Evolutionary conservation across 768 basidiomycete genomes (phyloP), one percentile per base, ranked within the genome.

Genomic region (Boletales sp.): DNA sequence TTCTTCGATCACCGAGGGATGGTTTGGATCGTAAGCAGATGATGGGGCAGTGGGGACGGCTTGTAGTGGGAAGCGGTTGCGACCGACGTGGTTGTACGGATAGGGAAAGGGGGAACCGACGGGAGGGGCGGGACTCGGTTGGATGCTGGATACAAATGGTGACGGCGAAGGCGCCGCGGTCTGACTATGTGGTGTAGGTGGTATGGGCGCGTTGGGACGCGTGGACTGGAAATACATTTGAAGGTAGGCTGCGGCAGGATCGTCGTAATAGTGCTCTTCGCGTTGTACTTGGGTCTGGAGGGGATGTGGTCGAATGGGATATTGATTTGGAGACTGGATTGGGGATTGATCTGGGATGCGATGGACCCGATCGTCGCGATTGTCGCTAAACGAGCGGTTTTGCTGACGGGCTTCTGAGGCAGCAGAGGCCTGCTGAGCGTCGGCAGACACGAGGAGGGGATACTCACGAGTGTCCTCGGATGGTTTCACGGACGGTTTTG

Each of bases 31-130:
- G 34, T 71, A 71, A 30, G 56, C 69, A 39, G 74, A 55, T 0
- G 53, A 70, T 52, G 42, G 73, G 68, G 60, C 83, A 60, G 64
- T 70, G 70, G 52, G 73, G 56, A 64, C 74, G 72, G 62, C 24
- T 27, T 56, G 36, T 72, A 70, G 4, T 64, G 65, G 1, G 71
- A 53, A 40, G 73, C 74, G 9, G 7, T 74, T 75, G 1, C 87
- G 79, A 19, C 80, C 81, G 39, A 90, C 82, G 49, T 89, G 87
- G 14, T 78, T 75, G 68, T 83, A 91, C 0, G 87, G 87, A 63
- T 82, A 87, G 0, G 88, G 89, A 51, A 87, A 90, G 2, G 89
- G 89, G 5, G 89, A 90, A 9, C 88, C 87, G 5, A 72, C 78
- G 6, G 78, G 79, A 9, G 74, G 73, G 3, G 80, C 70, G 0